A percentile compares a stretch with the other conserved stretches of the same genome.
Conservation (phyloP, 345 rosid species). For the Populus simonii region DNA sequence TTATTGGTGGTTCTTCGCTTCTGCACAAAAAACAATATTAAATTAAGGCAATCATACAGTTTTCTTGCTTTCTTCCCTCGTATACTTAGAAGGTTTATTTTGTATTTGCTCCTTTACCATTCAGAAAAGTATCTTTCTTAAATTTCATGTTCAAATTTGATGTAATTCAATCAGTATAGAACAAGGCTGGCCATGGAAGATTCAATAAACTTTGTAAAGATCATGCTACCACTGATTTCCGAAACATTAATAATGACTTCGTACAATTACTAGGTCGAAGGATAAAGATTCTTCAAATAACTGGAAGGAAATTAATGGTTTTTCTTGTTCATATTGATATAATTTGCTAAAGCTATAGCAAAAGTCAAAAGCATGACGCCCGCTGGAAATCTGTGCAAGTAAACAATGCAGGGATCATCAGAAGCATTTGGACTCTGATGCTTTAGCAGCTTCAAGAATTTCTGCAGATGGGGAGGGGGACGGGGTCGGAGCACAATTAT, state of each 20-base stretch:
- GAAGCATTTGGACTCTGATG: constrained; percentile 21
- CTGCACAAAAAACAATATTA: neutral
- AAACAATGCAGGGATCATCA: constrained; percentile 50
- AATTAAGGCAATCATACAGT: neutral
- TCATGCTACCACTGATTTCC: neutral
- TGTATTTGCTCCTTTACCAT: neutral
- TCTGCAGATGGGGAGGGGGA: neutral
- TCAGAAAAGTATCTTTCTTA: neutral
- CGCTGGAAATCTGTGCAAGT: constrained; percentile 26
- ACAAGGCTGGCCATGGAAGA: neutral
- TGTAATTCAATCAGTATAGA: neutral
- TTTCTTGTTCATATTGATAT: no score
- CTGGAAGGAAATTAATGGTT: neutral
- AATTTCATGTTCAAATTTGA: neutral
- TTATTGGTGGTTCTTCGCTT: neutral
- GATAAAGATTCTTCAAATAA: neutral
- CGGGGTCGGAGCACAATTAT: no score
- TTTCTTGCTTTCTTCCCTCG: neutral
- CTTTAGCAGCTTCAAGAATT: constrained; percentile 15
- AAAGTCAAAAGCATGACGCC: neutral
- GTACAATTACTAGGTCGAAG: neutral
- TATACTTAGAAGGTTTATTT: neutral
- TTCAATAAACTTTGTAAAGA: neutral
- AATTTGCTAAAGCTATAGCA: neutral
- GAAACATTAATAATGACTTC: neutral